A percentile compares a stretch with the other conserved stretches of the same genome.
phyloP scores from a whole-genome alignment of 257 asterid species.

The Plantago elongata region DNA sequence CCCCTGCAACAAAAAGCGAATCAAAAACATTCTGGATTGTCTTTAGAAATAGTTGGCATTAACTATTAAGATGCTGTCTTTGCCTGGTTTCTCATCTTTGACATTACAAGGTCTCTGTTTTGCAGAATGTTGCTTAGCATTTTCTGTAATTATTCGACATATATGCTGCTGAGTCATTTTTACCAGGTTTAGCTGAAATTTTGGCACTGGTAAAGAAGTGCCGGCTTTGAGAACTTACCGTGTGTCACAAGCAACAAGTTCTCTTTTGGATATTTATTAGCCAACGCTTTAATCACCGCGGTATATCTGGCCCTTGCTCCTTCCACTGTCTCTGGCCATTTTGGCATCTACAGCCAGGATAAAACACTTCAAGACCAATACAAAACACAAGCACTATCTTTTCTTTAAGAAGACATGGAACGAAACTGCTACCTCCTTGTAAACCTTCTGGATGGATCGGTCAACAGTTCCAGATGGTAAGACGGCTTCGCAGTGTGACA shows the following conservation, averaged over 20 bases:
- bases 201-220: too few species aligned
- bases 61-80: too few species aligned
- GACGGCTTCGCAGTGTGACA: conserved; percentile 56
- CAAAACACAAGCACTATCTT: neutral
- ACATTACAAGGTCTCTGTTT: too few species aligned
- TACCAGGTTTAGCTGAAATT: too few species aligned
- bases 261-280: conserved; percentile 75
- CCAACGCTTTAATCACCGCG: conserved; percentile 57
- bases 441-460: conserved; percentile 34
- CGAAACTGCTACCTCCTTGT: conserved; percentile 47
- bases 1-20: conserved; percentile 41
- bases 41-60: too few species aligned
- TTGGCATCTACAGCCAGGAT: conserved; percentile 46
- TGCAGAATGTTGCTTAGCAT: too few species aligned
- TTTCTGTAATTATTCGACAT: too few species aligned
- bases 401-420: neutral
- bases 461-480: conserved; percentile 73
- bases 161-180: too few species aligned
- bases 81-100: too few species aligned
- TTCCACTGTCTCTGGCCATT: conserved; percentile 59
- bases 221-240: conserved; percentile 37
- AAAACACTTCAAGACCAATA: neutral
- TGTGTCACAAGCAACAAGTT: conserved; percentile 85
- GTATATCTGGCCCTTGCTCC: conserved; percentile 59
- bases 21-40: neutral